phyloP scores from a whole-genome alignment of 106 monocot species.

The Dendrobium nobile region DNA sequence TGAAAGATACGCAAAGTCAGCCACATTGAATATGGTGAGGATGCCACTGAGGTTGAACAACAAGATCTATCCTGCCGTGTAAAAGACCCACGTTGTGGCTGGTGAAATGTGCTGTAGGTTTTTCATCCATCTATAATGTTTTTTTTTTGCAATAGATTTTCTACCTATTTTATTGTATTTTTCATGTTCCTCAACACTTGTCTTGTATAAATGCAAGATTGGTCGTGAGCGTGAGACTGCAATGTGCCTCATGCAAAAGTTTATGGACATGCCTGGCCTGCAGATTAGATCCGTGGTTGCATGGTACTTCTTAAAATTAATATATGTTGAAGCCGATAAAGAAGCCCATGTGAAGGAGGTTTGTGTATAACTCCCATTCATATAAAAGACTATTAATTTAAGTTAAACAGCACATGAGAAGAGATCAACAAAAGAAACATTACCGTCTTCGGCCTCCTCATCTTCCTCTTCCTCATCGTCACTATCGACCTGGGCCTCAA shows the following conservation, averaged over 20 bases:
- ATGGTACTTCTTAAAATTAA: conserved; percentile 85
- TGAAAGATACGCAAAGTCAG: conserved; percentile 72
- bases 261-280: conserved; percentile 75
- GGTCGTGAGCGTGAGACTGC: conserved; percentile 87
- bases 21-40: conserved; percentile 89
- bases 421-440: not conserved
- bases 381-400: not conserved
- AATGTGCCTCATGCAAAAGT: conserved; percentile 98
- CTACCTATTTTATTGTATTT: not conserved
- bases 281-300: conserved; percentile 84
- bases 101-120: conserved; percentile 95
- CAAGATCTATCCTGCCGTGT: conserved; percentile 95
- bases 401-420: not conserved
- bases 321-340: conserved; percentile 95
- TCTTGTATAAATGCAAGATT: conserved; percentile 37
- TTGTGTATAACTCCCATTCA: conserved; percentile 9
- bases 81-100: conserved; percentile 97
- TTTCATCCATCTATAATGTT: not conserved
- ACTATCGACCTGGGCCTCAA: conserved; percentile 64
- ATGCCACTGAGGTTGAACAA: conserved; percentile 92
- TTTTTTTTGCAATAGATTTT: not conserved
- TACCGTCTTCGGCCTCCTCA: conserved; percentile 86
- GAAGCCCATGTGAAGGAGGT: conserved; percentile 99
- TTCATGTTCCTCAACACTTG: not conserved
- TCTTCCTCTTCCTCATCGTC: conserved; percentile 88